Evolutionary conservation across 106 monocot species (phyloP), one percentile per base, ranked within the genome.

Genomic region (Platanthera zijinensis): DNA sequence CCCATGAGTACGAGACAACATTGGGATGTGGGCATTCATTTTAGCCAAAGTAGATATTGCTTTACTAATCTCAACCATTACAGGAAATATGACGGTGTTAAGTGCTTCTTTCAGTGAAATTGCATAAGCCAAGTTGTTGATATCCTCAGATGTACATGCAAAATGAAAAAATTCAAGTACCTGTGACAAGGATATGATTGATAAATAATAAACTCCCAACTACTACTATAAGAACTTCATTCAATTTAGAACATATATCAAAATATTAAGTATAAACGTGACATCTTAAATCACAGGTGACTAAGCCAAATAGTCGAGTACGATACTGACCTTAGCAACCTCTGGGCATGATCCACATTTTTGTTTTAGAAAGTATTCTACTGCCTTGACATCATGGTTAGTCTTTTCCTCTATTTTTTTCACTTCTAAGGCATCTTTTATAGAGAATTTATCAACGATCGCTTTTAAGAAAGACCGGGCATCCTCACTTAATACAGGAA

Each of bases 161-260:
- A 99, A 99, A 92, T 99, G 99, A 62, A 99, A 99, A 88, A 92
- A 92, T 74, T 99, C 94, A 10, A 88, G 83, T 17, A 99, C 99
- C 99, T 99, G 87, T 53, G 32, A 79, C 50, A 73, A 83, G 39
- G 10, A 61, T n/a, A 59, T 48, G 48, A 5, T 52, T 63, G n/a
- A 62, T 57, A 50, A 32, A 46, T 39, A 13, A 48, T 4, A 62
- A 77, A 67, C 49, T 25, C 49, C 13, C 46, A 78, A 50, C 10
- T 15, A 63, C 8, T 15, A 72, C 10, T 32, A 77, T 63, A 45
- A 75, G 12, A 63, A 15, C 12, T n/a, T 57, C 56, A 78, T 12
- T 15, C 47, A 48, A 32, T 74, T 25, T 74, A 28, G 13, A 25
- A 25, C 25, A 25, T 25, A 25, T 25, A 45, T 32, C 28, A 52